A percentile compares a stretch with the other conserved stretches of the same genome.
Conservation (phyloP, 2,329 filamentous ascomycete genomes). For the Fusarium domesticum region DNA sequence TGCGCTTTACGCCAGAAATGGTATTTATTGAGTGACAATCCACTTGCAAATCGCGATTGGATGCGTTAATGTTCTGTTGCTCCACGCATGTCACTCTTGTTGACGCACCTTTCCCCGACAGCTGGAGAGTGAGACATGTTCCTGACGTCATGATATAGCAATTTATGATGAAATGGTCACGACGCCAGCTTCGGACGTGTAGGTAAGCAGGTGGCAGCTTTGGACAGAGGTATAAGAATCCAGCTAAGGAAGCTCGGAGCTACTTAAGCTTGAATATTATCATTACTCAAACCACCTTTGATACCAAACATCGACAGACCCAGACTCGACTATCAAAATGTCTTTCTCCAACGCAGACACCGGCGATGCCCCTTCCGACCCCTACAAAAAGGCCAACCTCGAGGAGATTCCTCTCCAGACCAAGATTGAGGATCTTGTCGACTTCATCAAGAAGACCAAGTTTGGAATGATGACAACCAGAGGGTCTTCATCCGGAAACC, state of each 20-base stretch:
- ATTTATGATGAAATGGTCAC: conserved; percentile 29
- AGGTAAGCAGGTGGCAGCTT: conserved; percentile 8
- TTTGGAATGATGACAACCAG: conserved; percentile 88
- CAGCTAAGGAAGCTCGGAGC: conserved; percentile 1
- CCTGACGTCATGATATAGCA: conserved; percentile 15
- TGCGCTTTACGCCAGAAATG: not conserved
- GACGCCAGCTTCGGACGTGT: conserved; percentile 22
- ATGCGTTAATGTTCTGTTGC: not conserved
- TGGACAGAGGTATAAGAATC: conserved; percentile 15
- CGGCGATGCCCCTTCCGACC: conserved; percentile 64
- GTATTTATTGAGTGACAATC: not conserved
- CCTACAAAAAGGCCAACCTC: conserved; percentile 75
- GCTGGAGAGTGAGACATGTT: conserved; percentile 1
- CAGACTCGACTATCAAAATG: conserved; percentile 33
- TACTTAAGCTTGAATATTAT: conserved; percentile 8
- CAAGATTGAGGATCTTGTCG: conserved; percentile 71
- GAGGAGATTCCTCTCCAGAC: conserved; percentile 62
- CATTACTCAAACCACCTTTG: conserved; percentile 9
- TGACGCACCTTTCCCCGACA: not conserved
- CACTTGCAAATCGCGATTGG: not conserved
- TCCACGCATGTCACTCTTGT: not conserved
- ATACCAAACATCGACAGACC: conserved; percentile 2
- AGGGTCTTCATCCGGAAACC: conserved; percentile 58
- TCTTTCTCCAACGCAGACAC: conserved; percentile 54
- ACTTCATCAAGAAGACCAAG: conserved; percentile 71